Evolutionary conservation across 2,329 filamentous ascomycete species (phyloP).

Genomic region (Neobulgaria alba): DNA sequence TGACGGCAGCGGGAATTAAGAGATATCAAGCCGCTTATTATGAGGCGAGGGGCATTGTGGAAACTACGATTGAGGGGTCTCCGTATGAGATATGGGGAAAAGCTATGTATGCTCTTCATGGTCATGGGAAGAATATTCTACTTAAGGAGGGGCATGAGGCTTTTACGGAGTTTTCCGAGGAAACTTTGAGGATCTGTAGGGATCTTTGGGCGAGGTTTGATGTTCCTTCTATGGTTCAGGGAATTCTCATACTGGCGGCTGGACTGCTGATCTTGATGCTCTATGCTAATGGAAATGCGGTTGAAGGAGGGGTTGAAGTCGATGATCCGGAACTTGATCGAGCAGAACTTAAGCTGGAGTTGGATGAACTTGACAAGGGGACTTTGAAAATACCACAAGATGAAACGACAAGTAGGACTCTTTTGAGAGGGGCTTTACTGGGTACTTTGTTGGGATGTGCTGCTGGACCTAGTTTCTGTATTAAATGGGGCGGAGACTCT

Average conservation of each 20-base stretch:
- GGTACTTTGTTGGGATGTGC: conserved; percentile 21
- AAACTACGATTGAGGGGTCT: conserved; percentile 44
- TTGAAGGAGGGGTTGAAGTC: conserved; percentile 42
- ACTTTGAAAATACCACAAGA: conserved; percentile 13
- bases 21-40: conserved; percentile 84
- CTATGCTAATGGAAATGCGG: conserved; percentile 56
- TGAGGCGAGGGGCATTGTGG: conserved; percentile 58
- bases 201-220: conserved; percentile 89
- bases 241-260: conserved; percentile 60
- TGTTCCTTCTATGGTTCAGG: conserved; percentile 73
- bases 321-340: conserved; percentile 51
- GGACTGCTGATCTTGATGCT: conserved; percentile 62
- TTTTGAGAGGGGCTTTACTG: conserved; percentile 20
- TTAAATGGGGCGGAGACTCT: conserved; percentile 10
- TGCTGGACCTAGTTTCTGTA: conserved; percentile 17
- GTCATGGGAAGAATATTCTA: conserved; percentile 34
- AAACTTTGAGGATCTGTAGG: conserved; percentile 73
- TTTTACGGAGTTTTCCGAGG: conserved; percentile 65
- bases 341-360: conserved; percentile 49
- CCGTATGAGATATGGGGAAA: conserved; percentile 50
- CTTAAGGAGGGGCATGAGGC: conserved; percentile 40
- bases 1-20: conserved; percentile 78
- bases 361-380: conserved; percentile 30
- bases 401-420: conserved; percentile 18
- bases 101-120: conserved; percentile 31